phyloP scores from a whole-genome alignment of 495 filamentous ascomycete species.

The Hypoxylon cercidicola region DNA sequence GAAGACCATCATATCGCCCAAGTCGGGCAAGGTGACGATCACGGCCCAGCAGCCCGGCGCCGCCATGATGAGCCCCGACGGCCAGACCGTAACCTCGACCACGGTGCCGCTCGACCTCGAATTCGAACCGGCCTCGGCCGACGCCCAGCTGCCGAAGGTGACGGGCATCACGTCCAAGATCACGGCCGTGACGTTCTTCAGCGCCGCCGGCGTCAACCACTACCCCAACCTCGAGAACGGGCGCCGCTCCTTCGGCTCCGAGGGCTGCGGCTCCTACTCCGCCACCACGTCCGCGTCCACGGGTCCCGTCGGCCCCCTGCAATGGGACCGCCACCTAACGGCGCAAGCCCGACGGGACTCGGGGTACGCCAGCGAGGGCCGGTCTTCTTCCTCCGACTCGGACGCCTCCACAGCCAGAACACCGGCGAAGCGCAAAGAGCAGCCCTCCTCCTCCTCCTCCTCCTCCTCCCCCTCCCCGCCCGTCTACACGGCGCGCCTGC shows the following conservation, averaged over 20 bases:
- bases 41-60: constrained; percentile 78
- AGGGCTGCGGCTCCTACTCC: constrained; percentile 71
- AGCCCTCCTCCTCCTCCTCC: no score
- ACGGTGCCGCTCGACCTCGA: constrained; percentile 74
- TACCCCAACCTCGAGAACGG: constrained; percentile 69
- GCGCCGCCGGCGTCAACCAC: constrained; percentile 52
- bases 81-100: constrained; percentile 58
- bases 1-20: constrained; percentile 81
- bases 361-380: constrained; percentile 52
- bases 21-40: constrained; percentile 76
- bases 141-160: constrained; percentile 72
- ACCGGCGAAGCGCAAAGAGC: constrained; percentile 7
- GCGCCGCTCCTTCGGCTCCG: constrained; percentile 55
- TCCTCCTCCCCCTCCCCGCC: no score
- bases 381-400: constrained; percentile 35
- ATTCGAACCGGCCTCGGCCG: constrained; percentile 73
- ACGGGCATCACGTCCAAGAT: constrained; percentile 75
- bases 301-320: constrained; percentile 69
- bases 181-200: constrained; percentile 78
- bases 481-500: constrained; percentile 70
- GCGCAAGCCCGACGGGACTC: constrained; percentile 67
- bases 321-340: constrained; percentile 70
- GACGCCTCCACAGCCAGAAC: constrained; percentile 13
- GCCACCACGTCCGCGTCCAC: constrained; percentile 71
- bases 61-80: constrained; percentile 66